These are phyloP conservation scores for Fusarium sororula DNA, from an alignment of 2,329 filamentous ascomycete genomes.

Conservation along the genomic window DNA sequence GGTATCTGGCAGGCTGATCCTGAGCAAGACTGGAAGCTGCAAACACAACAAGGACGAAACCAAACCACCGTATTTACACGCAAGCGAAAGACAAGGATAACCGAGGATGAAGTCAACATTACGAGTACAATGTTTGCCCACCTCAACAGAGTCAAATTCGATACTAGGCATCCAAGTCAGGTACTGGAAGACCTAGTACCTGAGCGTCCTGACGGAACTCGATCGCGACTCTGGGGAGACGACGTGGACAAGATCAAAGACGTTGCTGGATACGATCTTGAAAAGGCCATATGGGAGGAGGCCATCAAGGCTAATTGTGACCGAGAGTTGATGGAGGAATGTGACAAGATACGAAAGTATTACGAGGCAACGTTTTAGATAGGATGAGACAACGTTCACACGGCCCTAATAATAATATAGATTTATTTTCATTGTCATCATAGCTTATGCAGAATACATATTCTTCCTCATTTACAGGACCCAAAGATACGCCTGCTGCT, in stretches of 20 bases:
- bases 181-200: constrained; percentile 10
- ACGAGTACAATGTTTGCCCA: constrained; percentile 39
- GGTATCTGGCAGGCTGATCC: constrained; percentile 41
- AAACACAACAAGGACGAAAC: not conserved
- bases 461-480: too few species aligned
- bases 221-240: constrained; percentile 30
- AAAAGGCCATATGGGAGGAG: constrained; percentile 39
- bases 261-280: constrained; percentile 35
- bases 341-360: constrained; percentile 35
- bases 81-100: not conserved
- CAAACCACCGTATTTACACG: not conserved
- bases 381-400: not conserved
- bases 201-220: constrained; percentile 7
- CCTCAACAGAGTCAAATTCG: constrained; percentile 39
- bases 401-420: not conserved
- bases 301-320: constrained; percentile 35
- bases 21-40: constrained; percentile 31
- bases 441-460: not conserved
- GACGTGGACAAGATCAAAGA: constrained; percentile 20
- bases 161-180: constrained; percentile 19
- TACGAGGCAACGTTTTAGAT: constrained; percentile 32
- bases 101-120: not conserved
- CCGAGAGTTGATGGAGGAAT: constrained; percentile 28
- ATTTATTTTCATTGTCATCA: not conserved
- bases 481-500: not conserved